Percentiles rank a stretch among this genome's conserved stretches.
Evolutionary conservation across 768 basidiomycete genomes (phyloP).

Genomic region (Amanita brunnescens): DNA sequence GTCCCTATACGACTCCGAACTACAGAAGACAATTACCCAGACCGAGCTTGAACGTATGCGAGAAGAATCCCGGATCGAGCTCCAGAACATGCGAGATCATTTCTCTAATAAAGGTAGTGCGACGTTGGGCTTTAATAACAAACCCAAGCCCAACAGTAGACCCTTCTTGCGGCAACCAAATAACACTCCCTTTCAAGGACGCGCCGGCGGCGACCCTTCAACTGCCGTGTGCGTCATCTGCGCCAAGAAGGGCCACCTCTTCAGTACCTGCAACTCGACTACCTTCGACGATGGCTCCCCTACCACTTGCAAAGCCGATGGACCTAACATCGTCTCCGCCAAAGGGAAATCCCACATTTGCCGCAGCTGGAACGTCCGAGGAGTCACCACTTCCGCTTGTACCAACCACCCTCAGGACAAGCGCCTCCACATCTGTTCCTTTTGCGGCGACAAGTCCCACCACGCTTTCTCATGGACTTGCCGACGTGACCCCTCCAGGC

Average conservation of each 20-base stretch:
- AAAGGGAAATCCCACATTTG: not conserved
- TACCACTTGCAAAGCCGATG: not conserved
- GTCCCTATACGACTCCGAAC: not conserved
- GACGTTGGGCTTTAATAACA: no score
- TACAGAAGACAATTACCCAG: not conserved
- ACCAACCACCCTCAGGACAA: not conserved
- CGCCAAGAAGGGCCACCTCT: not conserved
- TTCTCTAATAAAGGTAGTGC: no score
- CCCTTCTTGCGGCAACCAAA: no score
- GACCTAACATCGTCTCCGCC: not conserved
- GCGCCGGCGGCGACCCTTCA: not conserved
- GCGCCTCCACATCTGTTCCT: slow-evolving; percentile 21
- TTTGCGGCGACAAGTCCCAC: slow-evolving; percentile 20
- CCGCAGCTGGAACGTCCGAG: not conserved
- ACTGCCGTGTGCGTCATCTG: not conserved
- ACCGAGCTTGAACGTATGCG: not conserved
- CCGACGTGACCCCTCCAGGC: slow-evolving; percentile 7
- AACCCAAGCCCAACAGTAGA: no score
- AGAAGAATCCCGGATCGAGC: no score
- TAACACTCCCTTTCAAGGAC: not conserved
- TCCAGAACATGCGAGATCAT: no score
- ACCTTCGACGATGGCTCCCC: not conserved
- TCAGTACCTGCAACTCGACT: not conserved
- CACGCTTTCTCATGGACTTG: slow-evolving; percentile 20
- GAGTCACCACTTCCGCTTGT: not conserved